Evolutionary conservation across 2,329 filamentous ascomycete genomes (phyloP).

Genomic region (Zymoseptoria passerinii): DNA sequence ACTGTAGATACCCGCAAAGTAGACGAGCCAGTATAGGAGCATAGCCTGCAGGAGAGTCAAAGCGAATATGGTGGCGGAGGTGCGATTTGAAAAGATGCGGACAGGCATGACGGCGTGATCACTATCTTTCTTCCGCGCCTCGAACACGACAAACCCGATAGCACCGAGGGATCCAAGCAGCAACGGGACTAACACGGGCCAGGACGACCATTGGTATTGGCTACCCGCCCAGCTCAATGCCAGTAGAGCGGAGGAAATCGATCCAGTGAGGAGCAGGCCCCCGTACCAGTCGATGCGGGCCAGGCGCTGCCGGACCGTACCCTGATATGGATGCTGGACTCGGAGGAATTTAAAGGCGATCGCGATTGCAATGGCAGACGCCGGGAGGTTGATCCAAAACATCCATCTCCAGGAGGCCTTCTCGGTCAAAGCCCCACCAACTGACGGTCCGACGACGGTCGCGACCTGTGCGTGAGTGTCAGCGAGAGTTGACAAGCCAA

Average conservation of each 20-base stretch:
- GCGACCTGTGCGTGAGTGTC: slow-evolving; percentile 2
- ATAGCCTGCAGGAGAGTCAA: slow-evolving; percentile 64
- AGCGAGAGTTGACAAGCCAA: slow-evolving; percentile 27
- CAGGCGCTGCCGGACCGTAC: slow-evolving; percentile 2
- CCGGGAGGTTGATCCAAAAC: slow-evolving; percentile 37
- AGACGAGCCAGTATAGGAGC: slow-evolving; percentile 71
- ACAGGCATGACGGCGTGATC: slow-evolving; percentile 68
- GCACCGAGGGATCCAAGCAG: slow-evolving; percentile 59
- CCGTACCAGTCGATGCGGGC: slow-evolving; percentile 55
- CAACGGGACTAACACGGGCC: slow-evolving; percentile 54
- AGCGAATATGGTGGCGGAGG: slow-evolving; percentile 56
- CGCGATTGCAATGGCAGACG: slow-evolving; percentile 26
- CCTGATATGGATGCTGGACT: slow-evolving; percentile 3
- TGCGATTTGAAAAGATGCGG: slow-evolving; percentile 56
- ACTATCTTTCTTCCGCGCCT: slow-evolving; percentile 48
- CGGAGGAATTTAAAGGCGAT: slow-evolving; percentile 33
- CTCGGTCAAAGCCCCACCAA: slow-evolving; percentile 59
- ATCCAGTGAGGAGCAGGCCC: slow-evolving; percentile 57
- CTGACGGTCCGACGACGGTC: slow-evolving; percentile 49
- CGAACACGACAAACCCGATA: slow-evolving; percentile 53
- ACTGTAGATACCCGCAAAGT: slow-evolving; percentile 43
- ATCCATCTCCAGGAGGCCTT: slow-evolving; percentile 55
- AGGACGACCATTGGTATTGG: slow-evolving; percentile 6
- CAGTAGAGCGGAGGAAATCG: slow-evolving; percentile 38
- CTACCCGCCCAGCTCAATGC: slow-evolving; percentile 4